Conservation (phyloP, 441 rosid genomes). For the Adansonia grandidieri region DNA sequence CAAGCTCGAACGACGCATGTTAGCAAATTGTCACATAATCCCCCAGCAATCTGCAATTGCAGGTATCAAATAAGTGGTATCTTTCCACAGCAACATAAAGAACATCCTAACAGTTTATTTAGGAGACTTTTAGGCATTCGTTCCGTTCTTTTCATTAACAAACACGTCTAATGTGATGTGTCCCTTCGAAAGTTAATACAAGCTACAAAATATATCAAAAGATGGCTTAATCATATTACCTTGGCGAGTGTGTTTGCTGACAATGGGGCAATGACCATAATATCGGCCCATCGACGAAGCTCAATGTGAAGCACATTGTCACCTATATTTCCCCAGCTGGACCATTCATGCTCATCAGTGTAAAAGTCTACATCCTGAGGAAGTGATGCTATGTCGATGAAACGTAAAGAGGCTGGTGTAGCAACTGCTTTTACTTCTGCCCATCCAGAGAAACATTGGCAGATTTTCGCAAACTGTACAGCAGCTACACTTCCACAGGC, state of each 20-base stretch:
- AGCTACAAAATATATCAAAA: not conserved
- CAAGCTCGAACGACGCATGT: slow-evolving; percentile 91
- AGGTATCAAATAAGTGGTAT: slow-evolving; percentile 6
- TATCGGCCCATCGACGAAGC: slow-evolving; percentile 88
- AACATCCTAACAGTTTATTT: not conserved
- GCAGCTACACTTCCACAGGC: slow-evolving; percentile 95
- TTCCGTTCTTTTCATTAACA: not conserved
- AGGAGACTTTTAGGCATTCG: not conserved
- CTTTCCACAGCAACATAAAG: not conserved
- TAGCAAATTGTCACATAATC: slow-evolving; percentile 86
- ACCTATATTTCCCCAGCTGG: slow-evolving; percentile 77
- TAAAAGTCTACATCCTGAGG: slow-evolving; percentile 68
- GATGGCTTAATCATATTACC: slow-evolving; percentile 38
- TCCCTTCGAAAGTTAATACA: not conserved
- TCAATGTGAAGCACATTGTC: slow-evolving; percentile 84
- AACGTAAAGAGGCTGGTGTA: slow-evolving; percentile 69
- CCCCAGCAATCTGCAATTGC: slow-evolving; percentile 78
- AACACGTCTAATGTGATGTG: not conserved
- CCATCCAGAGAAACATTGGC: slow-evolving; percentile 80
- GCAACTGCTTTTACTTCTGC: slow-evolving; percentile 88
- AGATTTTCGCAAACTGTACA: slow-evolving; percentile 78
- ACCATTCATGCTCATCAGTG: slow-evolving; percentile 88
- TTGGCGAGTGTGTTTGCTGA: slow-evolving; percentile 89
- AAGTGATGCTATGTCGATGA: slow-evolving; percentile 64
- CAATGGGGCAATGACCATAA: slow-evolving; percentile 81